A percentile compares a stretch with the other conserved stretches of the same genome.
phyloP scores from a whole-genome alignment of 495 filamentous ascomycete species.

The Talaromyces trachyspermus region DNA sequence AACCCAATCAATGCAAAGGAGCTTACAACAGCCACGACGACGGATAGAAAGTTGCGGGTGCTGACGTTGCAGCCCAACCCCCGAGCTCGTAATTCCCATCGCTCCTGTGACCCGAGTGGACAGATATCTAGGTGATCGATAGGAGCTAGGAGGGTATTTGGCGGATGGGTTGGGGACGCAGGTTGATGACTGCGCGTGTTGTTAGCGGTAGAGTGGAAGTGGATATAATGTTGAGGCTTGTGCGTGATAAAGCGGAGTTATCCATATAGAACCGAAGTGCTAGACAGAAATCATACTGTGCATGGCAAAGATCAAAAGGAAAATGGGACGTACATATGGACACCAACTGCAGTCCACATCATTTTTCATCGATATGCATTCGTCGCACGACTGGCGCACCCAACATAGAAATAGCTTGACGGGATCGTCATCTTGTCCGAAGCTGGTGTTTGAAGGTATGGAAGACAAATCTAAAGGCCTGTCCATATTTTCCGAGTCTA shows the following conservation, averaged over 20 bases:
- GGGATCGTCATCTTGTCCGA: conserved; percentile 2
- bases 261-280: conserved; percentile 2
- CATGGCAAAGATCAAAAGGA: conserved; percentile 5
- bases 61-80: conserved; percentile 45
- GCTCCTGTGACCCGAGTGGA: conserved; percentile 39
- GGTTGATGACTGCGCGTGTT: conserved; percentile 32
- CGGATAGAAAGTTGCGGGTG: conserved; percentile 40
- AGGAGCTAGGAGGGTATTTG: conserved; percentile 38
- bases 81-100: conserved; percentile 44
- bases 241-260: no score
- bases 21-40: conserved; percentile 27
- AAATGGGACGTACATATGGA: conserved; percentile 36
- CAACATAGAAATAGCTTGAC: conserved; percentile 25
- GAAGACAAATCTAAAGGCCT: not conserved
- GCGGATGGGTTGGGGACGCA: conserved; percentile 41
- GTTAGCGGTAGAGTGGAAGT: not conserved
- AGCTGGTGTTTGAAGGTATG: not conserved
- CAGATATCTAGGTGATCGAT: conserved; percentile 37
- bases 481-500: no score
- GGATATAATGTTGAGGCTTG: conserved; percentile 6
- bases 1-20: conserved; percentile 26
- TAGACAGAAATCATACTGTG: not conserved
- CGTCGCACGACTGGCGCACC: conserved; percentile 38
- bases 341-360: conserved; percentile 46
- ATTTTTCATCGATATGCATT: conserved; percentile 25